These are phyloP conservation scores for Hevea brasiliensis DNA, from an alignment of 345 rosid species.

Conservation along the genomic window DNA sequence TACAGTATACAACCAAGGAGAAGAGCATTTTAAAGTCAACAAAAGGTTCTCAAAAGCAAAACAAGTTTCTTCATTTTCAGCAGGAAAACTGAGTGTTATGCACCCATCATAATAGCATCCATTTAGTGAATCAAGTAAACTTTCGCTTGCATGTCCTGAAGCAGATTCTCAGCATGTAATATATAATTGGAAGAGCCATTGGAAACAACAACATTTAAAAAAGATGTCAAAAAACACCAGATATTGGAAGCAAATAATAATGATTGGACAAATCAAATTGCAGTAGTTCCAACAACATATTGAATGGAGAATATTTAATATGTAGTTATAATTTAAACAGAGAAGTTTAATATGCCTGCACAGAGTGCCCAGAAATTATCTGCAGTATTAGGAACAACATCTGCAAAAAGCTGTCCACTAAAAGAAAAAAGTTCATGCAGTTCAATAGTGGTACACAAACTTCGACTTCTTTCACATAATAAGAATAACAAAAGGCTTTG, in stretches of 20 bases:
- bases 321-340: background rate
- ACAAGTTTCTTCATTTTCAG: background rate
- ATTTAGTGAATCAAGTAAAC: no score
- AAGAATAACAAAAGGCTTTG: background rate
- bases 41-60: background rate
- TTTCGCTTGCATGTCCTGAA: no score
- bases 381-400: constrained; percentile 87
- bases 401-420: constrained; percentile 71
- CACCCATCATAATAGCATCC: no score
- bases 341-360: constrained; percentile 53
- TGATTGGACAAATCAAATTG: background rate
- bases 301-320: background rate
- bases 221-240: background rate
- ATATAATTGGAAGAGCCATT: background rate
- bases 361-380: constrained; percentile 96
- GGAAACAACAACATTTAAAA: background rate
- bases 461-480: background rate
- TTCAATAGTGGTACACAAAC: background rate
- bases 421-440: constrained; percentile 4
- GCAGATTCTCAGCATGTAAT: no score
- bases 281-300: background rate
- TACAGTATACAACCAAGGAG: no score
- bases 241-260: background rate
- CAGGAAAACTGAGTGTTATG: no score
- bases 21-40: no score